phyloP scores from a whole-genome alignment of 78 protist genomes.

The Pelomyxa schiedti region DNA sequence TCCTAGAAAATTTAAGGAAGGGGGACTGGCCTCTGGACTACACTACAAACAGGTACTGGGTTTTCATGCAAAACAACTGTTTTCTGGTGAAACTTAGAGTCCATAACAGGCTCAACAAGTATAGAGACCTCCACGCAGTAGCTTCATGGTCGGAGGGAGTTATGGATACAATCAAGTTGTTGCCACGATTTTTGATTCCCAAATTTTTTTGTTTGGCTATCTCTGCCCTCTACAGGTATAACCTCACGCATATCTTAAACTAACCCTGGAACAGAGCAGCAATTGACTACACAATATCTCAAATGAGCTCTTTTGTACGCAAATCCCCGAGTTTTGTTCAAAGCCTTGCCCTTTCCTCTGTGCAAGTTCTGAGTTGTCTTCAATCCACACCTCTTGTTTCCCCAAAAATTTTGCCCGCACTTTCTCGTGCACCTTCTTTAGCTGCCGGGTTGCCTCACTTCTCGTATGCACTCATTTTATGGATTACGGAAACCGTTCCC shows the following conservation, averaged over 20 bases:
- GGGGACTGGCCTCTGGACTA: constrained; percentile 74
- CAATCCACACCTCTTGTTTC: neutral
- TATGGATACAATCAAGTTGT: neutral
- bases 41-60: no score
- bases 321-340: neutral
- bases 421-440: constrained; percentile 36
- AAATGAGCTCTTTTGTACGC: neutral
- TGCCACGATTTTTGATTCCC: constrained; percentile 31
- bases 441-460: constrained; percentile 92
- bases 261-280: no score
- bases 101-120: constrained; percentile 9
- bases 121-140: neutral
- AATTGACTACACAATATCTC: neutral
- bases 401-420: neutral
- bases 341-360: neutral
- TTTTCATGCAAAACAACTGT: no score
- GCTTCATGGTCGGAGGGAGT: neutral
- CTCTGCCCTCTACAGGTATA: neutral
- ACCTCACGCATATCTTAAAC: no score
- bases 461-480: no score
- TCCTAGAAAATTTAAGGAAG: constrained; percentile 50
- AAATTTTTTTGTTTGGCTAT: neutral
- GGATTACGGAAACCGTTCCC: no score
- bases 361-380: neutral
- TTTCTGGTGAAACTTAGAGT: no score